Evolutionary conservation across 345 rosid genomes (phyloP), one percentile per base, ranked within the genome.

Genomic region (Acer yangbiense): DNA sequence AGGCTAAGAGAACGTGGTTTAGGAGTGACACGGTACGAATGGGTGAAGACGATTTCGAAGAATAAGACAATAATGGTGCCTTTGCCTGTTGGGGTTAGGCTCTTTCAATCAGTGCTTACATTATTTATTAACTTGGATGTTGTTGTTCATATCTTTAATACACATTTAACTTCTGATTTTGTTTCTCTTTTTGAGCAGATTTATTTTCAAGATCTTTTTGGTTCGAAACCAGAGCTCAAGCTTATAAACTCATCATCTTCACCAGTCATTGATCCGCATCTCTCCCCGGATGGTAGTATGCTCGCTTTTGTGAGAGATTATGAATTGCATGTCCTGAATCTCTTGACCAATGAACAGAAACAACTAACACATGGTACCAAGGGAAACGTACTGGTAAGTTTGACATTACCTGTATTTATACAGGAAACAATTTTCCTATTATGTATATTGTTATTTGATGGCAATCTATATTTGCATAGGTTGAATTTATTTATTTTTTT

Each of bases 1-100:
- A 92, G 99, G 86, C 78, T 81, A 14, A 83, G 99, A 79, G 97
- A 95, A 73, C 97, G 97, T 41, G 98, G 99, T 0, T 82, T 95
- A 80, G 99, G 99, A 9, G 99, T 95, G 23, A 95, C 99, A 0
- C 88, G 91, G 41, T 95, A 91, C 65, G 99, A 95, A 80, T 95
- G 99, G 99, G 90, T 91, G 72, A 92, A 93, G 89, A 84, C 92
- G 3, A 83, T 85, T 84, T 76, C 81, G 2, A 90, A 88, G 84
- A 92, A 85, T 92, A 91, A 87, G 73, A 82, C 82, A 25, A 88
- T 95, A 29, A 86, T 95, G 84, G 97, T 95, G 77, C 99, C 99
- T 71, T 87, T 95, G 86, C 98, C 98, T 74, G 87, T 87, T 0
- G 99, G 99, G 97, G 99, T 95, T 76, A 57, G 90, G 29, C 52